These are phyloP conservation scores for Raddia distichophylla DNA, from an alignment of 176 grass and related monocot species.

Conservation along the genomic window DNA sequence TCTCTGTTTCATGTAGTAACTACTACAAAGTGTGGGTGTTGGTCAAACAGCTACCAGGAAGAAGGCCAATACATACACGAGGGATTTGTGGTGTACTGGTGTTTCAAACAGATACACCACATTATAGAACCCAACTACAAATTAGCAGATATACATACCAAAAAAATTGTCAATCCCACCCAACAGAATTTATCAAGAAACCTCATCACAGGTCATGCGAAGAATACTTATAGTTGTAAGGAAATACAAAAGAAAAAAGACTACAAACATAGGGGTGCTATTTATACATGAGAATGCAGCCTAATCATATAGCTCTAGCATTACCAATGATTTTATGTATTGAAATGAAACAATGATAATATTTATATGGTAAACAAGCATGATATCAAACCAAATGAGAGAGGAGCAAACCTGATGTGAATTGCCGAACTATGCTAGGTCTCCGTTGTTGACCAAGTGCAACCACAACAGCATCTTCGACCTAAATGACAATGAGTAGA, in stretches of 20 bases:
- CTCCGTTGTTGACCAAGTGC: constrained; percentile 84
- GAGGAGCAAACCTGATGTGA: constrained; percentile 78
- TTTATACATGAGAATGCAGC: not conserved
- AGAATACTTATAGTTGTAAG: not conserved
- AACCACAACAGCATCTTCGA: constrained; percentile 96
- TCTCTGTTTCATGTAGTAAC: constrained; percentile 29
- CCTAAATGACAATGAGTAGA: constrained; percentile 56
- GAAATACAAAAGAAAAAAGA: not conserved
- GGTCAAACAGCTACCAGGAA: constrained; percentile 3
- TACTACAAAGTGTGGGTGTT: constrained; percentile 15
- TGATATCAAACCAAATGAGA: constrained; percentile 20
- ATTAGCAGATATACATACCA: constrained; percentile 10
- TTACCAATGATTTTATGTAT: constrained; percentile 21
- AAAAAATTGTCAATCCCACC: not conserved
- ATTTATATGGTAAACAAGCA: constrained; percentile 14
- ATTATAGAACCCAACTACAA: not conserved
- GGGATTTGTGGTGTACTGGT: constrained; percentile 5
- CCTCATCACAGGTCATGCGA: constrained; percentile 2
- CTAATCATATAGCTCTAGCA: not conserved
- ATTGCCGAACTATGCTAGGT: constrained; percentile 89
- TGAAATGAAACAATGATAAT: constrained; percentile 7
- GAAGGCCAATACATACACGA: constrained; percentile 6
- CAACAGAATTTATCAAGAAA: not conserved
- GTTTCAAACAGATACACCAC: constrained; percentile 16
- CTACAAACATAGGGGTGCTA: not conserved